phyloP scores from a whole-genome alignment of 176 grass and related monocot species.

The Echinochloa phyllopogon region DNA sequence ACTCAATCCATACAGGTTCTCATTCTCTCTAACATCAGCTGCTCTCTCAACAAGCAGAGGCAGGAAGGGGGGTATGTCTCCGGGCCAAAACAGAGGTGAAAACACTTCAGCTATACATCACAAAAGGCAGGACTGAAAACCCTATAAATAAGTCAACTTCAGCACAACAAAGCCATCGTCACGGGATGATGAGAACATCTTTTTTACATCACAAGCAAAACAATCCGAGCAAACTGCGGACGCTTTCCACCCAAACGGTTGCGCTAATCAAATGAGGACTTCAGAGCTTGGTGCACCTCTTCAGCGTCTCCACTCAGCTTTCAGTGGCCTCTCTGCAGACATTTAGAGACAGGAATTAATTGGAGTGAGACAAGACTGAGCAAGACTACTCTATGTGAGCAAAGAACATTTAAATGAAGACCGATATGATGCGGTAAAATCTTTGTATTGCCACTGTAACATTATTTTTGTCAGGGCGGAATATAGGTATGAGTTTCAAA shows the following conservation, averaged over 20 bases:
- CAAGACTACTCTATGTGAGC: not conserved
- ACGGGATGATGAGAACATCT: slow-evolving; percentile 21
- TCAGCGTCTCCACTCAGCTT: slow-evolving; percentile 93
- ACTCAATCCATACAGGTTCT: slow-evolving; percentile 40
- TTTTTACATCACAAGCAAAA: slow-evolving; percentile 76
- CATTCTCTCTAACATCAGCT: slow-evolving; percentile 48
- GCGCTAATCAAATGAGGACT: slow-evolving; percentile 7
- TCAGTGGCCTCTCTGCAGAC: slow-evolving; percentile 62
- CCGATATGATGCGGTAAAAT: not conserved
- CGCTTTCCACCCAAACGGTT: slow-evolving; percentile 31
- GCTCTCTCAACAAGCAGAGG: slow-evolving; percentile 46
- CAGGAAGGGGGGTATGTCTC: slow-evolving; percentile 4
- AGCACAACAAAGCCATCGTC: slow-evolving; percentile 39
- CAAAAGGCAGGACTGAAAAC: slow-evolving; percentile 56
- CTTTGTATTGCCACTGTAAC: not conserved
- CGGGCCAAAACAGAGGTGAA: slow-evolving; percentile 37
- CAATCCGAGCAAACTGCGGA: slow-evolving; percentile 51
- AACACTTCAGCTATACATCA: slow-evolving; percentile 76
- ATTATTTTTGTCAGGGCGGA: not conserved
- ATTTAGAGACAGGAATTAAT: not conserved
- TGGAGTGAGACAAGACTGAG: not conserved
- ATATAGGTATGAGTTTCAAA: not conserved
- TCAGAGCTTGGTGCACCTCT: not conserved
- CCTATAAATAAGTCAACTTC: slow-evolving; percentile 63
- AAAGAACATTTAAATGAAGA: not conserved